phyloP scores from a whole-genome alignment of 2,329 filamentous ascomycete species.

The Fusarium citri region DNA sequence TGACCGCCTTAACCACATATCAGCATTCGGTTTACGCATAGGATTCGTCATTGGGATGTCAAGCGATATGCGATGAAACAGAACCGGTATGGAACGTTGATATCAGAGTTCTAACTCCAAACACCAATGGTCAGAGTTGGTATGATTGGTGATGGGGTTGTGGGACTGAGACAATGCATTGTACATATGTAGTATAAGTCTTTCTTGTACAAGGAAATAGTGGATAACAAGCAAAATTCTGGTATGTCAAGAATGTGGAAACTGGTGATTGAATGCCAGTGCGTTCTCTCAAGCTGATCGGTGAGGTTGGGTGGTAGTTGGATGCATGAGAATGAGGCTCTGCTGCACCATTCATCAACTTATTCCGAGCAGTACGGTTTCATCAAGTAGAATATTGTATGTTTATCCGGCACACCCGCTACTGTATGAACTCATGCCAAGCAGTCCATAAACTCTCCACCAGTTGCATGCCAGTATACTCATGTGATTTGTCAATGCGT shows the following conservation, averaged over 20 bases:
- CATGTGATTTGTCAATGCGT: not conserved
- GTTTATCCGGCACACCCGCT: not conserved
- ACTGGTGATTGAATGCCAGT: not conserved
- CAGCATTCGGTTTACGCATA: not conserved
- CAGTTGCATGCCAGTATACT: not conserved
- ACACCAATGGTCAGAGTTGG: slow-evolving; percentile 3
- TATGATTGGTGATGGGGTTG: not conserved
- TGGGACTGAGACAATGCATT: not conserved
- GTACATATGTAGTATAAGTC: not conserved
- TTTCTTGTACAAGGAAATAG: not conserved
- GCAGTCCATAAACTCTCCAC: too few species aligned
- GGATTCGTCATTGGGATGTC: not conserved
- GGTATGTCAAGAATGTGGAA: not conserved
- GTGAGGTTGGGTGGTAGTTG: too few species aligned
- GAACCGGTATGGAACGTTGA: not conserved
- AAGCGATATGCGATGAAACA: not conserved
- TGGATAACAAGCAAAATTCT: not conserved
- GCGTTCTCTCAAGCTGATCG: too few species aligned
- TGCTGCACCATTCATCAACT: not conserved
- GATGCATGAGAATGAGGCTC: not conserved
- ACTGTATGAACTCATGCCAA: not conserved
- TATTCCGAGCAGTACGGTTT: not conserved
- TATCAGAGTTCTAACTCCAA: not conserved
- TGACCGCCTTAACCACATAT: too few species aligned
- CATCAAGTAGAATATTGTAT: not conserved